Conservation (phyloP, 345 rosid species). For the Salix viminalis region DNA sequence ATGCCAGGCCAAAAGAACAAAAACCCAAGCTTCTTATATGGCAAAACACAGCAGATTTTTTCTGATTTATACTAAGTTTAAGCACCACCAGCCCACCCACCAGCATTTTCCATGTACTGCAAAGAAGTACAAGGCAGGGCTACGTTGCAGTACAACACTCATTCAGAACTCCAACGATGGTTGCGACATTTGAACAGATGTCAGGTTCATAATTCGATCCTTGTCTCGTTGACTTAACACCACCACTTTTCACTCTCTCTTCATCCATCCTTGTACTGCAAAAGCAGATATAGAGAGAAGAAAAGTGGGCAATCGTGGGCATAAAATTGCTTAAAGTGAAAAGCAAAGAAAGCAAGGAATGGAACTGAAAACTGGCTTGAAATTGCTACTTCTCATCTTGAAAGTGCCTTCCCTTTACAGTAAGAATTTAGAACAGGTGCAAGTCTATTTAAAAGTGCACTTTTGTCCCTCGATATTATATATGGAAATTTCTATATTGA, state of each 20-base stretch:
- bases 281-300: neutral
- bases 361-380: neutral
- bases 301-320: neutral
- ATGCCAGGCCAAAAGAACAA: too few species aligned
- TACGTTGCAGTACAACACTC: slow-evolving; percentile 32
- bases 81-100: too few species aligned
- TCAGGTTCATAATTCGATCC: slow-evolving; percentile 11
- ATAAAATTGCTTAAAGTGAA: neutral
- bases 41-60: too few species aligned
- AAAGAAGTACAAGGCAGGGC: slow-evolving; percentile 23
- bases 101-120: slow-evolving; percentile 22
- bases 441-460: too few species aligned
- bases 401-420: slow-evolving; percentile 3
- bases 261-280: too few species aligned
- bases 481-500: too few species aligned
- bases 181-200: slow-evolving; percentile 4
- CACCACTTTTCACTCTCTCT: neutral
- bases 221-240: slow-evolving; percentile 7
- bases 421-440: neutral
- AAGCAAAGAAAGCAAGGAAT: neutral
- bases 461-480: too few species aligned
- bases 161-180: neutral
- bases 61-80: too few species aligned
- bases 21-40: too few species aligned
- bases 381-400: neutral